Conservation (phyloP, 345 rosid genomes). For the Ceriops decandra region DNA sequence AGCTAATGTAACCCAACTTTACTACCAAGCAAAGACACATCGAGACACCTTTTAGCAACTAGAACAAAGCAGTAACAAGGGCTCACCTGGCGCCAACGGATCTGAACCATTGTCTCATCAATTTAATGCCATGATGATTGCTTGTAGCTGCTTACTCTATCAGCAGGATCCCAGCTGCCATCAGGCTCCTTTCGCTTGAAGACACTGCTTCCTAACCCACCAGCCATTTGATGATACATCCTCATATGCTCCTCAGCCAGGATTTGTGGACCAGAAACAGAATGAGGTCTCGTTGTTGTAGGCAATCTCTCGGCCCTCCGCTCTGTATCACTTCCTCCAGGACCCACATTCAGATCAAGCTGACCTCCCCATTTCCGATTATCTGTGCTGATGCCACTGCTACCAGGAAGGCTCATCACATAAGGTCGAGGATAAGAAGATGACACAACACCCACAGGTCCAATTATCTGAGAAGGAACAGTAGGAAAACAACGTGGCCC, state of each 20-base stretch:
- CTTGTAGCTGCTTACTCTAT: conserved; percentile 39
- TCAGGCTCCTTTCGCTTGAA: conserved; percentile 88
- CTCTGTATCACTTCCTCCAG: conserved; percentile 59
- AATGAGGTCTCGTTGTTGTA: conserved; percentile 43
- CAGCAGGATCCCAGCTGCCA: conserved; percentile 65
- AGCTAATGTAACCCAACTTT: too few relatives aligned
- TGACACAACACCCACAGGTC: conserved; percentile 50
- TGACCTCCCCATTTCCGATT: conserved; percentile 68
- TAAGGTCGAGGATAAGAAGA: conserved; percentile 60
- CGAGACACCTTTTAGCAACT: too few relatives aligned
- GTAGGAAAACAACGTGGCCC: conserved; percentile 62
- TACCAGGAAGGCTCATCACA: conserved; percentile 55
- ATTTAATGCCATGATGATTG: conserved; percentile 76
- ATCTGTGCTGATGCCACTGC: conserved; percentile 40
- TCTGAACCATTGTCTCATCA: not conserved
- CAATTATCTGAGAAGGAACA: conserved; percentile 59
- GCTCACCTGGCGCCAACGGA: not conserved
- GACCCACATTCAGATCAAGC: conserved; percentile 84
- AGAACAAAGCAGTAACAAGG: too few relatives aligned
- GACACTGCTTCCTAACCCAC: conserved; percentile 23
- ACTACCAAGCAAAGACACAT: too few relatives aligned
- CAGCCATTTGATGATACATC: conserved; percentile 61
- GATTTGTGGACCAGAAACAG: conserved; percentile 49
- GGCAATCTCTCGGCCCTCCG: conserved; percentile 60
- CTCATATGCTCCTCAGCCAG: conserved; percentile 64